Evolutionary conservation across 2,329 filamentous ascomycete genomes (phyloP).

Genomic region (Fusarium albosuccineum): DNA sequence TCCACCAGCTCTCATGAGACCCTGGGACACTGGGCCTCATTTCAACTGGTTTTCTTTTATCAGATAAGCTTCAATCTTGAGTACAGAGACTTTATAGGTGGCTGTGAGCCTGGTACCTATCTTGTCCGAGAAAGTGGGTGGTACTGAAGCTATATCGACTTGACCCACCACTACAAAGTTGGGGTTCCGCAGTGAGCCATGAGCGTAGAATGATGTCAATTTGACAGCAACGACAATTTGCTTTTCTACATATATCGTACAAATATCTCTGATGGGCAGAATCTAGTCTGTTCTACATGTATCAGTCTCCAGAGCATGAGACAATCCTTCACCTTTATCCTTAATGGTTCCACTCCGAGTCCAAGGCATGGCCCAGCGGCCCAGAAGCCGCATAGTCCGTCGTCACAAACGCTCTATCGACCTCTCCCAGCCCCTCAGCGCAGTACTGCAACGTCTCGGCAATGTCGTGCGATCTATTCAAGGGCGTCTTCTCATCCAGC

Average conservation of each 20-base stretch:
- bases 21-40: not conserved
- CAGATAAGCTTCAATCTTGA: too few species aligned
- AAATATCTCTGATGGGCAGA: not conserved
- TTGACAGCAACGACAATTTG: not conserved
- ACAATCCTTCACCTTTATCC: not conserved
- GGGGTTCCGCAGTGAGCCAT: not conserved
- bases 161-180: not conserved
- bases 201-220: conserved; percentile 20
- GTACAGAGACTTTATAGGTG: too few species aligned
- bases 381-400: conserved; percentile 52
- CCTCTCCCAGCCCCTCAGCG: conserved; percentile 48
- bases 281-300: not conserved
- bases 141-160: not conserved
- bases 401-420: conserved; percentile 52
- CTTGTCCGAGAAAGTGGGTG: too few species aligned
- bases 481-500: conserved; percentile 48
- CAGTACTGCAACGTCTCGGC: conserved; percentile 53
- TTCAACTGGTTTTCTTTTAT: too few species aligned
- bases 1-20: conserved; percentile 3
- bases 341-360: conserved; percentile 46
- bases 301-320: not conserved
- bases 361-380: conserved; percentile 48
- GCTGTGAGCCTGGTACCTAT: too few species aligned
- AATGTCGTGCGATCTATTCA: conserved; percentile 50
- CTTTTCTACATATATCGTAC: conserved; percentile 4